Conservation (phyloP, 352 stramenopile genomes). For the Phytophthora constricta region DNA sequence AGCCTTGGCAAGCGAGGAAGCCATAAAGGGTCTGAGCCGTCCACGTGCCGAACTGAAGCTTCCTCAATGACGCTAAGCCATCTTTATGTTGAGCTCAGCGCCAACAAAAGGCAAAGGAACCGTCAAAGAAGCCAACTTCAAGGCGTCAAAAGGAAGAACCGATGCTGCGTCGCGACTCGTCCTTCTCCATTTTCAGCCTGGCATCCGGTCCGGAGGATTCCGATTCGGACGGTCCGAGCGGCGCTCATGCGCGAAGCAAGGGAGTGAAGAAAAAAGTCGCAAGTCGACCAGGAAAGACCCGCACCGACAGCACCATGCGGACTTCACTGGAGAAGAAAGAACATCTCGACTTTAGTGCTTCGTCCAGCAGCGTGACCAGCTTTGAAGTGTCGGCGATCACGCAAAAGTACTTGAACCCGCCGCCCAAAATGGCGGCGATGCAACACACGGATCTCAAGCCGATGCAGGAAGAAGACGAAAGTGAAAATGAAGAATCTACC, state of each 20-base stretch:
- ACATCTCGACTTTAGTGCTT: slow-evolving; percentile 49
- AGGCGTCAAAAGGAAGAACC: slow-evolving; percentile 29
- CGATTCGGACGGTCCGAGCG: slow-evolving; percentile 34
- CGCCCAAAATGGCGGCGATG: slow-evolving; percentile 29
- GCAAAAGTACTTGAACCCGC: slow-evolving; percentile 43
- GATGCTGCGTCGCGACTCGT: slow-evolving; percentile 38
- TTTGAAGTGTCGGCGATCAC: slow-evolving; percentile 48
- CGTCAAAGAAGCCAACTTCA: slow-evolving; percentile 4
- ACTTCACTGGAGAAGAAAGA: slow-evolving; percentile 43
- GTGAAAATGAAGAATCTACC: slow-evolving; percentile 28
- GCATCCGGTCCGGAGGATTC: slow-evolving; percentile 43
- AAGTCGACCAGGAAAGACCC: slow-evolving; percentile 4
- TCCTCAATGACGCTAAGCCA: slow-evolving; percentile 43
- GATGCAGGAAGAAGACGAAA: slow-evolving; percentile 35
- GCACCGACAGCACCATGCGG: slow-evolving; percentile 12
- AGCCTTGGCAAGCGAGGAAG: slow-evolving; percentile 23
- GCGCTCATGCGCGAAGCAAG: slow-evolving; percentile 15
- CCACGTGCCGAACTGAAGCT: slow-evolving; percentile 34
- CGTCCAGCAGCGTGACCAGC: slow-evolving; percentile 38
- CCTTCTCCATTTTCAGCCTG: slow-evolving; percentile 56
- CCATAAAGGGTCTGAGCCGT: slow-evolving; percentile 31
- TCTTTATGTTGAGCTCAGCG: slow-evolving; percentile 33
- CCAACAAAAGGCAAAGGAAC: slow-evolving; percentile 22
- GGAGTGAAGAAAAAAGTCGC: slow-evolving; percentile 23
- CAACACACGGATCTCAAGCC: slow-evolving; percentile 31